These are phyloP conservation scores for Linum trigynum DNA, from an alignment of 345 rosid genomes.

Conservation along the genomic window DNA sequence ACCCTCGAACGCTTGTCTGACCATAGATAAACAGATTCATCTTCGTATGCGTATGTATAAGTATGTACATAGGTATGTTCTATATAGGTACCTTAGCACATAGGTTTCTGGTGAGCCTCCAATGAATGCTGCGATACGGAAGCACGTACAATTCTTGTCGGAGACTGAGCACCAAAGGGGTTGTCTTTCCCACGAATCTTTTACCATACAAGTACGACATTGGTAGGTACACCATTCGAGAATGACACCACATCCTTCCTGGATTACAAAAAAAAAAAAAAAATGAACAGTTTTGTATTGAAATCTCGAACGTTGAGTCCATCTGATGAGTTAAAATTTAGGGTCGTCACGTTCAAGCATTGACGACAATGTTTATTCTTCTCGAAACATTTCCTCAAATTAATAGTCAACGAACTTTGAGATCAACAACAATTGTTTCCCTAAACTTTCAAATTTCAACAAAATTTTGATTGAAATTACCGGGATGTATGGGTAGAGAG, in stretches of 20 bases:
- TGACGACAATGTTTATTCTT: too few species aligned
- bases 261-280: neutral
- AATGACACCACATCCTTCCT: constrained; percentile 50
- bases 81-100: constrained; percentile 36
- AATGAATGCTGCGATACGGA: constrained; percentile 42
- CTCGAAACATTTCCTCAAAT: too few species aligned
- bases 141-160: constrained; percentile 40
- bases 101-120: constrained; percentile 37
- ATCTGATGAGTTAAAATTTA: too few species aligned
- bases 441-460: neutral
- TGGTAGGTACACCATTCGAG: constrained; percentile 44
- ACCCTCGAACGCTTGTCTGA: too few species aligned
- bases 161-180: constrained; percentile 32
- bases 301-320: too few species aligned
- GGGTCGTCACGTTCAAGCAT: too few species aligned
- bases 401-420: too few species aligned
- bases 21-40: too few species aligned
- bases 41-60: neutral
- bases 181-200: constrained; percentile 42
- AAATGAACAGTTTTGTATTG: neutral
- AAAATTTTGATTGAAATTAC: constrained; percentile 12
- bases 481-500: constrained; percentile 42
- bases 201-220: constrained; percentile 62
- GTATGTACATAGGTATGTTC: neutral
- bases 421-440: neutral